Conservation (phyloP, 176 grass and related monocot species). For the Ensete ventricosum region DNA sequence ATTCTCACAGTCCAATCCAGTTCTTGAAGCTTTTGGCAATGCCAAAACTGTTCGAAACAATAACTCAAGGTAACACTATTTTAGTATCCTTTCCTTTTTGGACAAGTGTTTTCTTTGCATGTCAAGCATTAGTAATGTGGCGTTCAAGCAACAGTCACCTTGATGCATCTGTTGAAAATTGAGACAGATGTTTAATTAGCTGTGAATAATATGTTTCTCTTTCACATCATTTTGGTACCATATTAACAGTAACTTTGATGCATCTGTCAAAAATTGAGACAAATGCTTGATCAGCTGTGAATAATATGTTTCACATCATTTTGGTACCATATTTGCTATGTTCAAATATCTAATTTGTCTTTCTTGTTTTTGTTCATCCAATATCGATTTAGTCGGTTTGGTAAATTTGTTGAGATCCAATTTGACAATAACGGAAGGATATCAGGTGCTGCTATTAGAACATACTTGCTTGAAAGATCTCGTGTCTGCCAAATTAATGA, state of each 20-base stretch:
- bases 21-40: constrained; percentile 99
- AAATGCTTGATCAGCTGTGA: background rate
- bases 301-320: background rate
- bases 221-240: background rate
- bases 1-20: constrained; percentile 77
- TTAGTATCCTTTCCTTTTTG: background rate
- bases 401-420: constrained; percentile 99
- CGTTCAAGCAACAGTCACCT: background rate
- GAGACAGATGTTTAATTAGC: background rate
- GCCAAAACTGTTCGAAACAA: constrained; percentile 97
- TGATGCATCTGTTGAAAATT: background rate
- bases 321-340: background rate
- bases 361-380: background rate
- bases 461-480: constrained; percentile 99
- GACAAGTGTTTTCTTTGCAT: background rate
- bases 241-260: background rate
- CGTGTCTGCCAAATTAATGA: constrained; percentile 97
- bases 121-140: background rate
- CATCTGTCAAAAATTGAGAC: background rate
- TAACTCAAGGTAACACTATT: constrained; percentile 66
- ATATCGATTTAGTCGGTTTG: constrained; percentile 62
- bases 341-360: background rate
- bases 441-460: constrained; percentile 97
- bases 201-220: background rate
- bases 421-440: constrained; percentile 96